phyloP scores from a whole-genome alignment of 2,329 filamentous ascomycete species.

The Phyllosticta citriasiana region DNA sequence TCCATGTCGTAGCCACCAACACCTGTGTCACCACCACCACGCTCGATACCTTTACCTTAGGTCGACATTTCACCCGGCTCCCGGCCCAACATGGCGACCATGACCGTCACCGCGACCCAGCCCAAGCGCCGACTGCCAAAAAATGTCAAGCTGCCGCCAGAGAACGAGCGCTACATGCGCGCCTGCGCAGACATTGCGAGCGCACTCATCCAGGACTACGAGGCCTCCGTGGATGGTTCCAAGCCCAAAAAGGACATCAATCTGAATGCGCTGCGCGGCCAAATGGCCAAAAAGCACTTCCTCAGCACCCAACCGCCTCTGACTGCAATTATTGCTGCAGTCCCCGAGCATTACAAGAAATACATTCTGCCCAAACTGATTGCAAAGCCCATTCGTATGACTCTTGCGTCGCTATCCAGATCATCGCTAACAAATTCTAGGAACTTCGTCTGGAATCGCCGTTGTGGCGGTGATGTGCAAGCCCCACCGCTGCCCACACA shows the following conservation, averaged over 20 bases:
- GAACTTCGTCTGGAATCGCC: slow-evolving; percentile 91
- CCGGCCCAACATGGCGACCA: slow-evolving; percentile 48
- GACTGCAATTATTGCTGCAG: slow-evolving; percentile 93
- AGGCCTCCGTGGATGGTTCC: slow-evolving; percentile 63
- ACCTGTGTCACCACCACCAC: not conserved
- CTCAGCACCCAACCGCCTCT: slow-evolving; percentile 80
- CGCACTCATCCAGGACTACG: slow-evolving; percentile 87
- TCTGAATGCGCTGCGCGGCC: slow-evolving; percentile 76
- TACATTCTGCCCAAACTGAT: slow-evolving; percentile 95
- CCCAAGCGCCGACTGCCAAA: slow-evolving; percentile 51
- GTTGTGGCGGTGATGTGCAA: slow-evolving; percentile 99
- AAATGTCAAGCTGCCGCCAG: slow-evolving; percentile 68
- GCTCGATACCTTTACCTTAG: not conserved
- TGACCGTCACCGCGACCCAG: slow-evolving; percentile 43
- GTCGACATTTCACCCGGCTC: not conserved
- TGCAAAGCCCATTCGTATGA: slow-evolving; percentile 83
- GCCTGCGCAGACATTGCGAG: slow-evolving; percentile 95
- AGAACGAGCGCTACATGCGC: slow-evolving; percentile 88
- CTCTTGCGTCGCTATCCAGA: not conserved
- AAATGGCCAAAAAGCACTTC: slow-evolving; percentile 86
- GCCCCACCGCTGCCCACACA: slow-evolving; percentile 92
- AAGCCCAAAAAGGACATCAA: slow-evolving; percentile 79
- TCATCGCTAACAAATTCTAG: slow-evolving; percentile 30
- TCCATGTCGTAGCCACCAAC: slow-evolving; percentile 7
- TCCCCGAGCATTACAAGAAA: slow-evolving; percentile 99